These are phyloP conservation scores for Cladosporium sphaerospermum DNA, from an alignment of 2,329 filamentous ascomycete genomes.

Conservation along the genomic window DNA sequence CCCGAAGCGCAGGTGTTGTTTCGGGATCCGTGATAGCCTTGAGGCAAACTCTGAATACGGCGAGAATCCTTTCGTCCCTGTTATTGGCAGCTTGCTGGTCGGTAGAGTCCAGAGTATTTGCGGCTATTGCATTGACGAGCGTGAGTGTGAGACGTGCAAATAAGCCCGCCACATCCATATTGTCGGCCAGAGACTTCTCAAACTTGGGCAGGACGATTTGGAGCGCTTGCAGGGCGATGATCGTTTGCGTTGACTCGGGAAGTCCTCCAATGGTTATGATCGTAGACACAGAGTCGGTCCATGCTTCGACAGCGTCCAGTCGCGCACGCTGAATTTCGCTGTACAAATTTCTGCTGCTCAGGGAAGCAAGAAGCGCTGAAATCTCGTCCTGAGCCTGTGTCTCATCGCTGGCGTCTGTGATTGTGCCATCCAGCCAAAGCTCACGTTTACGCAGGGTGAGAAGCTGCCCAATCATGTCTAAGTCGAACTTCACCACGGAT, in stretches of 20 bases:
- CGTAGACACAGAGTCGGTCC: constrained; percentile 78
- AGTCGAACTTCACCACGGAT: constrained; percentile 55
- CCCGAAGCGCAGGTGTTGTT: constrained; percentile 64
- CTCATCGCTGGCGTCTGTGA: constrained; percentile 27
- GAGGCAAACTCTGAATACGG: constrained; percentile 83
- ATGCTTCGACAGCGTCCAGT: constrained; percentile 67
- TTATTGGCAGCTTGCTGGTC: constrained; percentile 45
- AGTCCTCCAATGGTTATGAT: constrained; percentile 79
- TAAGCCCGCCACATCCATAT: constrained; percentile 64
- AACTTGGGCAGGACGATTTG: constrained; percentile 85
- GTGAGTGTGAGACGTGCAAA: constrained; percentile 70
- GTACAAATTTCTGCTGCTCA: constrained; percentile 58
- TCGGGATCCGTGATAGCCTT: constrained; percentile 70
- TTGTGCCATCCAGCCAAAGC: constrained; percentile 32
- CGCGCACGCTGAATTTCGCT: constrained; percentile 51
- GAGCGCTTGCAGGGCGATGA: constrained; percentile 77
- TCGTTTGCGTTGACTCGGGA: constrained; percentile 59
- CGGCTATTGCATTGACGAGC: constrained; percentile 60
- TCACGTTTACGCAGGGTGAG: constrained; percentile 64
- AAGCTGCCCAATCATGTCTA: constrained; percentile 67
- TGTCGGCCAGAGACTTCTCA: constrained; percentile 66
- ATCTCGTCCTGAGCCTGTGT: constrained; percentile 53
- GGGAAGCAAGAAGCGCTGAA: constrained; percentile 52
- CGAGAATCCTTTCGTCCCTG: constrained; percentile 76
- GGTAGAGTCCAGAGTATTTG: constrained; percentile 43